These are phyloP conservation scores for Cymbopogon citratus DNA, from an alignment of 176 grass and related monocot genomes.

Conservation along the genomic window DNA sequence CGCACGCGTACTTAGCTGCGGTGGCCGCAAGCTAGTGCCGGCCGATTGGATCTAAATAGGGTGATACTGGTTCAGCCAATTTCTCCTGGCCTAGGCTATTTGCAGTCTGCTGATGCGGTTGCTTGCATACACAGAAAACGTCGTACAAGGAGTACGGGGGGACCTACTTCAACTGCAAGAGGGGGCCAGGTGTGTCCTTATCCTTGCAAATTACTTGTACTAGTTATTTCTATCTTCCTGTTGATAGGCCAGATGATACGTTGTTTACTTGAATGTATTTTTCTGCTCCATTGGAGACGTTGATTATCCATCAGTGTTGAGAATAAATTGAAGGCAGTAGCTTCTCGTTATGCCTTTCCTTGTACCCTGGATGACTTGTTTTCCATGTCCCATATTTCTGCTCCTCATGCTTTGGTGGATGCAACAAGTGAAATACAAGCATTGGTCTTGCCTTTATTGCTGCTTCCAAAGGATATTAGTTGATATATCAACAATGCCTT, in stretches of 20 bases:
- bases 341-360: not conserved
- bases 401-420: constrained; percentile 80
- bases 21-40: no score
- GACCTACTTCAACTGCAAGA: no score
- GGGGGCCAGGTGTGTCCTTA: constrained; percentile 14
- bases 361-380: not conserved
- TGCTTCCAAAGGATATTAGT: constrained; percentile 82
- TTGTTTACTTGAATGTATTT: no score
- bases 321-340: not conserved
- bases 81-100: no score
- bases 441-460: constrained; percentile 98
- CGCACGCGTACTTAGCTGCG: no score
- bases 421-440: constrained; percentile 90
- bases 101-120: no score
- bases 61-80: no score
- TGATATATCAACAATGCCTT: constrained; percentile 94
- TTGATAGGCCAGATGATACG: no score
- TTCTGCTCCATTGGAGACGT: no score
- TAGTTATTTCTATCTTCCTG: not conserved
- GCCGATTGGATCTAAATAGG: no score
- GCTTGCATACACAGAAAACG: no score
- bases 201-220: not conserved
- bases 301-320: not conserved
- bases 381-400: not conserved
- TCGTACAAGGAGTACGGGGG: no score